A percentile compares a stretch with the other conserved stretches of the same genome.
Conservation (phyloP, 768 basidiomycete genomes). For the Mycena olivaceomarginata region DNA sequence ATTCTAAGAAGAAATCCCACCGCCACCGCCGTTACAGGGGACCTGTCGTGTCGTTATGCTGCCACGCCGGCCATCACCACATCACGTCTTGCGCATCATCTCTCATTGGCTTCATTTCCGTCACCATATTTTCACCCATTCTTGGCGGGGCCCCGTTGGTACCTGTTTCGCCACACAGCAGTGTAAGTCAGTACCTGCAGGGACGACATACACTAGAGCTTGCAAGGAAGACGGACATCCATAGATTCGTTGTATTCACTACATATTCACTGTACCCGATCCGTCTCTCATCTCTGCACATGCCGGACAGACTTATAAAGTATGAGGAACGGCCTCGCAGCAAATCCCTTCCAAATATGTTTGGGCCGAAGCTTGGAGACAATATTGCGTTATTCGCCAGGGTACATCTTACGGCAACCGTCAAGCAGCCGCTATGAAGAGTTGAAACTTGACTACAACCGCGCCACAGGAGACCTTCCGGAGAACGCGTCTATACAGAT, state of each 20-base stretch:
- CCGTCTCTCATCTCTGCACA: neutral
- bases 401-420: constrained; percentile 45
- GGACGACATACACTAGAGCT: constrained; percentile 9
- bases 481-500: constrained; percentile 22
- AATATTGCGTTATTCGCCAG: neutral
- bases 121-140: neutral
- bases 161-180: constrained; percentile 4
- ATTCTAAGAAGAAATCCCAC: too few species aligned
- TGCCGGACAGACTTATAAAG: neutral
- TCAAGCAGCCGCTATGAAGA: neutral
- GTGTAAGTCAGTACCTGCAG: constrained; percentile 13
- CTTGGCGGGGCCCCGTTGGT: neutral
- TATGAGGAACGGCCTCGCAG: neutral
- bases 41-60: neutral
- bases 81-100: neutral
- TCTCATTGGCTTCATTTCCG: too few species aligned
- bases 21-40: too few species aligned
- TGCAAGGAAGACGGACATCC: constrained; percentile 21
- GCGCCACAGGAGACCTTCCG: constrained; percentile 47
- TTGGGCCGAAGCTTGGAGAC: constrained; percentile 3
- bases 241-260: constrained; percentile 1
- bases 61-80: neutral
- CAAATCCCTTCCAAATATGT: neutral
- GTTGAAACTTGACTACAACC: neutral
- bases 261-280: neutral